Evolutionary conservation across 2,329 filamentous ascomycete species (phyloP), one percentile per base, ranked within the genome.

Genomic region (Calycina herbarum): DNA sequence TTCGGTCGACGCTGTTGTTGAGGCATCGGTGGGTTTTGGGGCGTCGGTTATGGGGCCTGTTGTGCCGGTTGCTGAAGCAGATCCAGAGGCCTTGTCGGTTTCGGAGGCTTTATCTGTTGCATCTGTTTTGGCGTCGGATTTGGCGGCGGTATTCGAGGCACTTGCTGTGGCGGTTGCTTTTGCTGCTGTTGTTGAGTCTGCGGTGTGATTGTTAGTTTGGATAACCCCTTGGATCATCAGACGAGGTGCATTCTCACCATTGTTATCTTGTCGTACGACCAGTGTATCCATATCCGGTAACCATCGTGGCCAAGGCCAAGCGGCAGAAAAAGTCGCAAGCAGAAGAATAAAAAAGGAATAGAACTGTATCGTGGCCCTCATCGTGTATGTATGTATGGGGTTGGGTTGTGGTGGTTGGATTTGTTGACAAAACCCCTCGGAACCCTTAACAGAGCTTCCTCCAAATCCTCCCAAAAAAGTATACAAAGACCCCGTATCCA

Each of bases 221-320:
- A 57, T 63, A 61, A 51, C 45, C 42, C 35, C 56, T 61, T 31
- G 56, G 48, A 31, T 33, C n/a, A 48, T 38, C 57, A 27, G 42
- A 27, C 6, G 31, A 24, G 54, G 63, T 59, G 38, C 38, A 27
- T 65, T 59, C 66, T 42, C 70, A 64, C 67, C 66, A 45, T 70
- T 75, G 57, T 77, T 76, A 68, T 83, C 78, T 68, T 84, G 81
- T 59, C 73, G 67, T 60, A 83, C 84, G 51, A 88, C 77, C 42
- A 89, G 73, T 15, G 82, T 74, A 68, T 87, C 82, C 42, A 82
- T 59, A 13, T 83, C 80, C 20, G 85, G 85, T 45, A 87, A 77
- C 81, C 83, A 86, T 68, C 75, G 77, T 24, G 85, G 82, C 85
- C 85, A 87, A 64, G 82, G 85, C 63, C 83, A 80, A n/a, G 81